Evolutionary conservation across 2,329 filamentous ascomycete species (phyloP), one percentile per base, ranked within the genome.

Genomic region (Trichoderma sp.): DNA sequence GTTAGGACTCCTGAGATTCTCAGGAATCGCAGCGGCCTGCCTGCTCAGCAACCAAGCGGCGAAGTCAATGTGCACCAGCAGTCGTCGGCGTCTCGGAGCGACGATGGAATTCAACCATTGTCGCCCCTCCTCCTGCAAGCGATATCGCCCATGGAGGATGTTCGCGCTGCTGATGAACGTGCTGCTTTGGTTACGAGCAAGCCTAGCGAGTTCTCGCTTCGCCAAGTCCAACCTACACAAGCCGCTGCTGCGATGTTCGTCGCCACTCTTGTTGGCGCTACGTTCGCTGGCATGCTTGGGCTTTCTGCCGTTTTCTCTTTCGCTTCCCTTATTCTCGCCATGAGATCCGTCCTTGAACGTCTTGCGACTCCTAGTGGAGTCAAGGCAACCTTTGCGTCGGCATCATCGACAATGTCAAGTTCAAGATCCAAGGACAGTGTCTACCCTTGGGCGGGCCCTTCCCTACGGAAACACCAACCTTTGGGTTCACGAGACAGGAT

Each of bases 381-480:
- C n/a, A 28, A n/a, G 21, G 36, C 30, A 6, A n/a, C 28, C 21
- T n/a, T 51, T 11, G 57, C 18, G 24, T 36, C 39, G 57, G n/a
- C 21, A 34, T 7, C 56, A 26, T 51, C 57, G 39, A n/a, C 66
- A 70, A 62, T 34, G 66, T 61, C 66, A 53, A 70, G 66, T 62
- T 9, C 66, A 58, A 61, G 26, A 65, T 58, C 15, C 34, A 36
- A 12, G 8, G 26, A 47, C 4, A 7, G n/a, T 30, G 34, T 32
- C 6, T 30, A 43, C 34, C 65, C 9, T 30, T 39, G 9, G 36
- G 28, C 18, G 4, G 51, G 18, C 30, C 39, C 56, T 24, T 21
- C 7, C n/a, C 18, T 26, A 28, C 36, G 57, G 28, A 28, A 21
- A 57, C 21, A 34, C n/a, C 34, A 67, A 6, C 36, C 39, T 61